Evolutionary conservation across 1,284 basidiomycete species (phyloP), one percentile per base, ranked within the genome.

Genomic region (Ganoderma resinaceum): DNA sequence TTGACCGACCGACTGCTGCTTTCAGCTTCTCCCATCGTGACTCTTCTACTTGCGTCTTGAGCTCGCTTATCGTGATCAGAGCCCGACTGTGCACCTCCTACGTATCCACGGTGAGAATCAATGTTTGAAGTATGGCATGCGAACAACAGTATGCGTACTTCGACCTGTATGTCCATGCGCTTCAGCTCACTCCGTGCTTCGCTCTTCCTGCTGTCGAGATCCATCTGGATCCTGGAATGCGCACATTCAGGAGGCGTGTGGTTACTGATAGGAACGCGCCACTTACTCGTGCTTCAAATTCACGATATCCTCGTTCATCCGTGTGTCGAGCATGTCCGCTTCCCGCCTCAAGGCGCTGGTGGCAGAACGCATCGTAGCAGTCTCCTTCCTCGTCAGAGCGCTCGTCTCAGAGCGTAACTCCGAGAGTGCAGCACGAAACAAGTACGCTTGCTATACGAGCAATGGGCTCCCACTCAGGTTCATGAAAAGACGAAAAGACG

Each of bases 11-110:
- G 73, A 97, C 94, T 63, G 94, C 91, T 68, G 93, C 89, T 61
- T 94, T 87, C 83, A 95, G 95, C 65, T 95, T 95, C 75, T 96
- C 91, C 96, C 95, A 97, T 78, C 94, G 95, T 37, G 92, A 91
- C 75, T 94, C 91, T 79, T 97, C 95, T 70, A 96, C 93, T 70
- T 89, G 90, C 1, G 95, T 94, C 26, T 95, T 88, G 57, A 97
- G 85, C 76, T 98, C 96, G 66, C 95, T 94, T 33, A 97, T 83
- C 26, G 85, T 87, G 69, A 98, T 91, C 37, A 96, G 90, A 55
- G 93, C 90, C 79, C 95, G 95, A 80, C 95, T 95, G 77, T 96
- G 85, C 59, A 97, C 82, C 80, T 95, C 94, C 95, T 95, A 58
- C 11, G 20, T n/a, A 59, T 35, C 26, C 57, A 18, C 5, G 12